Evolutionary conservation across 73 alveolate species (phyloP).

Genomic region (Blepharisma stoltei): DNA sequence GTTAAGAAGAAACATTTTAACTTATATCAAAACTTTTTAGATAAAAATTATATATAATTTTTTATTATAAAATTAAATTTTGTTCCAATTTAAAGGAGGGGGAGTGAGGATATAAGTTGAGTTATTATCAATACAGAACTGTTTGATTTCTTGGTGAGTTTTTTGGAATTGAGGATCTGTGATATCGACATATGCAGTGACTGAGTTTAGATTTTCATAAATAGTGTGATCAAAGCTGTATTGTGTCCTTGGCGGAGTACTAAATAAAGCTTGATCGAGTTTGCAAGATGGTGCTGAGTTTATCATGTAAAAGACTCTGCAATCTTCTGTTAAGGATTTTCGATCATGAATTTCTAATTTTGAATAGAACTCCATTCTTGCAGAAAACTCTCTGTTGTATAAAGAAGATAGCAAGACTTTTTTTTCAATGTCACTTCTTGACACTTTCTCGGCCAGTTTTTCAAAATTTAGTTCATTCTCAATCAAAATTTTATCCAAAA

Average conservation of each 20-base stretch:
- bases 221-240: background rate
- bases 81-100: no score
- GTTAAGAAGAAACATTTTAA: no score
- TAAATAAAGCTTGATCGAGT: background rate
- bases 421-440: background rate
- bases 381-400: background rate
- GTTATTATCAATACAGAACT: background rate
- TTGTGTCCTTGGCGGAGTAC: no score
- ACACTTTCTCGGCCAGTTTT: background rate
- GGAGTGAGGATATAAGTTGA: background rate
- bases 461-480: background rate
- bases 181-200: background rate
- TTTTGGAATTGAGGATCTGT: slow-evolving; percentile 4
- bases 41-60: no score
- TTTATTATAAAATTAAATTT: no score
- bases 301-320: background rate
- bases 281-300: background rate
- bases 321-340: background rate
- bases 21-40: no score
- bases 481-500: background rate
- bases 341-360: background rate
- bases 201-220: background rate
- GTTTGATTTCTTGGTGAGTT: background rate
- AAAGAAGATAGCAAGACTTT: background rate
- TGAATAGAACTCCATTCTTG: slow-evolving; percentile 20